These are phyloP conservation scores for Pouteria glomerata DNA, from an alignment of 148 eudicot species.

Conservation along the genomic window DNA sequence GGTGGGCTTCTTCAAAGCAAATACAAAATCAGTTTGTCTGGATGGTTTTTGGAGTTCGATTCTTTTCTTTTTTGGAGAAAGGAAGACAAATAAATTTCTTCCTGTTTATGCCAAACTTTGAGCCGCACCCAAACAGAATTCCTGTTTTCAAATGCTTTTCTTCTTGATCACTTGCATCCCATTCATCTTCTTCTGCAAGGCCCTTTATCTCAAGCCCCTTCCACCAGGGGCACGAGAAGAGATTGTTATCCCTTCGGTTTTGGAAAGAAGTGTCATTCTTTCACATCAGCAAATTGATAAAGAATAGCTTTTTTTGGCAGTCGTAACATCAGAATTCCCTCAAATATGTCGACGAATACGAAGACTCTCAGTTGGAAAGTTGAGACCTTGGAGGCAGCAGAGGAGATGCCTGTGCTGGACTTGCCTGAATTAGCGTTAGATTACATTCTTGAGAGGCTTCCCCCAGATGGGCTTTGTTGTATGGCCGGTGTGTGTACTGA, in stretches of 20 bases:
- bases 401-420: conserved; percentile 63
- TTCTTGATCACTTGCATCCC: conserved; percentile 61
- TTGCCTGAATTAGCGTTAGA: conserved; percentile 86
- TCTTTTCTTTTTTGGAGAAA: conserved; percentile 6
- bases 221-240: conserved; percentile 71
- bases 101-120: too few relatives aligned
- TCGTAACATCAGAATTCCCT: conserved; percentile 10
- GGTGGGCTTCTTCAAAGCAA: conserved; percentile 54
- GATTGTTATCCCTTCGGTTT: conserved; percentile 52
- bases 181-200: conserved; percentile 61
- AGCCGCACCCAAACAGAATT: conserved; percentile 16
- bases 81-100: too few relatives aligned
- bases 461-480: conserved; percentile 64
- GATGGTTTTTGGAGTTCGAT: conserved; percentile 4
- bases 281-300: conserved; percentile 25
- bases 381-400: conserved; percentile 19
- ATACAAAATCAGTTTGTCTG: conserved; percentile 20
- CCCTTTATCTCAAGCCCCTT: conserved; percentile 62
- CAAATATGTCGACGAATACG: conserved; percentile 33
- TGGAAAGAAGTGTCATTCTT: conserved; percentile 30
- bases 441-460: conserved; percentile 78
- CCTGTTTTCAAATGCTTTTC: conserved; percentile 75
- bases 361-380: conserved; percentile 24
- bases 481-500: conserved; percentile 73
- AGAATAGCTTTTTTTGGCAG: conserved; percentile 22